Base-by-base conservation (phyloP, 768 basidiomycete species). In the Chiua virens region DNA sequence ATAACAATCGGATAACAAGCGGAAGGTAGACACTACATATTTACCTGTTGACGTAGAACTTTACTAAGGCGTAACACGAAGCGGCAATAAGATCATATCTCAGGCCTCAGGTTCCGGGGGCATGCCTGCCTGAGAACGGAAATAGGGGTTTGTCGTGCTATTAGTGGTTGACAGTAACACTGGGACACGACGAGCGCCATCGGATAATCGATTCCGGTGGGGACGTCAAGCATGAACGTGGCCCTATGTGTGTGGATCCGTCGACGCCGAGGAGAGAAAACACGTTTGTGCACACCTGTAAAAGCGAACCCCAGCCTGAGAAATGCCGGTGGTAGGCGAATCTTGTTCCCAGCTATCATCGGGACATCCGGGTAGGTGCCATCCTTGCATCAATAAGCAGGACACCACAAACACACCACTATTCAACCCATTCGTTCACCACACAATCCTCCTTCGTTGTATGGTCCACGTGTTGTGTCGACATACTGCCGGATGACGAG, bases 361-460 rank as follows among this genome's bases (percentile, higher is more conserved):
- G 39, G 80, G 67, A 62, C 79, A 80, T 27, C 71, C 75, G 20
- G 82, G 82, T n/a, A 83, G 71, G 58, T 85, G 82, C 77, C 79
- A 82, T 32, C 81, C 62, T 50, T 47, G 22, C 17, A 17, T 67
- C 49, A 59, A 35, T 25, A 21, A 45, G 30, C 35, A 30, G 15
- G 15, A 30, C 11, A 15, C 17, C 6, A 20, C 18, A 22, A 34
- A 42, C 14, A 0, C 4, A 6, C 17, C 48, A 23, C 17, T 23
- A 27, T 40, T 47, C 39, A n/a, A 50, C 59, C 79, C 71, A 77
- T 74, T 17, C 82, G 74, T 62, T 84, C 82, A 14, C 70, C 80
- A 49, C 75, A 81, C 3, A 82, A 59, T 3, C 82, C 82, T 9
- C 83, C 83, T 61, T 82, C 81, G 53, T 85, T 83, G 49, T 80